phyloP scores from a whole-genome alignment of 352 stramenopile genomes.

The Phytophthora tentaculata region DNA sequence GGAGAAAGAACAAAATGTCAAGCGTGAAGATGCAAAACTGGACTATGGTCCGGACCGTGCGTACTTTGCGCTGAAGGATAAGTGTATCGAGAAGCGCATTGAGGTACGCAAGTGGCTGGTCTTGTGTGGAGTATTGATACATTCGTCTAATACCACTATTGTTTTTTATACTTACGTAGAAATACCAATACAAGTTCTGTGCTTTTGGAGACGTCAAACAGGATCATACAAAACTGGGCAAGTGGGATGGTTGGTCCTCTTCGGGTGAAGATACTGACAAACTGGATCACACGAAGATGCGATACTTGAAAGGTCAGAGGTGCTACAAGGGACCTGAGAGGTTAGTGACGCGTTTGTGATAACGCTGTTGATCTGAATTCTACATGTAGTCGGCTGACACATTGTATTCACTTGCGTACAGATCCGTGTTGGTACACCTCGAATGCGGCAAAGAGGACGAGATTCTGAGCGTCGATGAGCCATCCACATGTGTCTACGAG shows the following conservation, averaged over 20 bases:
- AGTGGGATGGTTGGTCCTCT: constrained; percentile 65
- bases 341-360: constrained; percentile 14
- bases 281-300: constrained; percentile 61
- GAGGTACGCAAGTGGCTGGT: constrained; percentile 58
- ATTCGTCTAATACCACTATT: constrained; percentile 1
- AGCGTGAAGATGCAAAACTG: constrained; percentile 42
- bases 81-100: constrained; percentile 80
- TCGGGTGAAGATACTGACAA: constrained; percentile 8
- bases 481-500: constrained; percentile 93
- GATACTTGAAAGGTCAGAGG: constrained; percentile 80
- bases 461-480: constrained; percentile 91
- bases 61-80: constrained; percentile 79
- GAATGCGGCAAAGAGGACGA: constrained; percentile 84
- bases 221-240: constrained; percentile 78
- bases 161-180: constrained; percentile 33
- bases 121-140: not conserved
- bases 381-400: constrained; percentile 8
- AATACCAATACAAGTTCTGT: constrained; percentile 92
- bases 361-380: not conserved
- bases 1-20: constrained; percentile 55
- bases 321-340: constrained; percentile 94
- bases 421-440: constrained; percentile 74
- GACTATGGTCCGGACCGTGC: constrained; percentile 76
- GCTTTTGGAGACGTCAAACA: constrained; percentile 85
- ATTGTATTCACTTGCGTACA: constrained; percentile 14